Percentiles rank a stretch among this genome's conserved stretches.
Evolutionary conservation across 2,329 filamentous ascomycete genomes (phyloP).

Genomic region (Fusarium sp.): DNA sequence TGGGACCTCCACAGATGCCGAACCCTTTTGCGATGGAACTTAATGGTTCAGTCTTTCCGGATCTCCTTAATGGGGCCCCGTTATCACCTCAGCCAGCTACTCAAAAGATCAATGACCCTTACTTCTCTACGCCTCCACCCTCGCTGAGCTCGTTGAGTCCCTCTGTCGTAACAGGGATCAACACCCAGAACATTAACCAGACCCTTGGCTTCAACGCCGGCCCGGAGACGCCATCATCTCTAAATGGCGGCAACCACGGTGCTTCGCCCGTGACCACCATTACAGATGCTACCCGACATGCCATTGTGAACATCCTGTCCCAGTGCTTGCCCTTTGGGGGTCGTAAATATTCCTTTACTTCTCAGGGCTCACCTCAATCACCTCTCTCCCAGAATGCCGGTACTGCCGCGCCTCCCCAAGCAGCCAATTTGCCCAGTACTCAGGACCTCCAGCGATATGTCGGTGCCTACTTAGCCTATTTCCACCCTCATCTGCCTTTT

Average conservation of each 20-base stretch:
- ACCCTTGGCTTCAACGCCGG: conserved; percentile 71
- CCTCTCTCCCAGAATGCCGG: conserved; percentile 61
- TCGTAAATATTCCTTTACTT: conserved; percentile 73
- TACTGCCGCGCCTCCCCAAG: conserved; percentile 62
- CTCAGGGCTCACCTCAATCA: conserved; percentile 65
- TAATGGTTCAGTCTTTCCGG: conserved; percentile 78
- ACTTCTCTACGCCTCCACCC: conserved; percentile 82
- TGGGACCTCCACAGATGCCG: conserved; percentile 74
- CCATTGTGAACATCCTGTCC: conserved; percentile 69
- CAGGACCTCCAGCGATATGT: conserved; percentile 91
- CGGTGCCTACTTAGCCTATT: conserved; percentile 88
- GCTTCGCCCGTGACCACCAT: conserved; percentile 71
- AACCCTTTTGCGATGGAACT: conserved; percentile 81
- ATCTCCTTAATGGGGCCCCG: conserved; percentile 76
- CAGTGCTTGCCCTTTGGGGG: conserved; percentile 66
- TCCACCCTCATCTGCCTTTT: conserved; percentile 95
- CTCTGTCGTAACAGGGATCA: conserved; percentile 73
- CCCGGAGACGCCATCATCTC: conserved; percentile 78
- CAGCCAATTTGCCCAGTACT: conserved; percentile 77
- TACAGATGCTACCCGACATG: conserved; percentile 71
- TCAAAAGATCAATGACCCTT: conserved; percentile 78
- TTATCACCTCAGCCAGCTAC: conserved; percentile 80
- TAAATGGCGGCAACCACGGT: conserved; percentile 71
- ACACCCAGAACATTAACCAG: conserved; percentile 70
- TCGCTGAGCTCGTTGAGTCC: conserved; percentile 79